Evolutionary conservation across 1,139 yeast species (phyloP).

Genomic region (Casaregolazyma suthepensis): DNA sequence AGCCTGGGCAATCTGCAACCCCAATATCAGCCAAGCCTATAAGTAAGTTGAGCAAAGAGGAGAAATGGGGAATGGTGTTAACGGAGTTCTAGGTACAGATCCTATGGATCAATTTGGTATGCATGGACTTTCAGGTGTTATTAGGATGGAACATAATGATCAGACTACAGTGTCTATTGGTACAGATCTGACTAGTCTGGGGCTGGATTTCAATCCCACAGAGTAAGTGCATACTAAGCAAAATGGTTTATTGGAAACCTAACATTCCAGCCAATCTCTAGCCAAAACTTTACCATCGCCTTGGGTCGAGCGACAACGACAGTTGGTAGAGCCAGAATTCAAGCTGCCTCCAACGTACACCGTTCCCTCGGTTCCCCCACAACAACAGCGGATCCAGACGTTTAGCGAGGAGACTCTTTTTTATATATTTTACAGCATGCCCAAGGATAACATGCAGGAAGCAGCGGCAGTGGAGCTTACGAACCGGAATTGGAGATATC

Average conservation of each 20-base stretch:
- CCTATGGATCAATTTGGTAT: conserved; percentile 54
- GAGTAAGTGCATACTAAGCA: conserved; percentile 19
- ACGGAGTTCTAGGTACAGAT: background rate
- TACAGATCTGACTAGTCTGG: conserved; percentile 69
- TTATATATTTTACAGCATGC: conserved; percentile 89
- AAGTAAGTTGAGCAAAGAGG: background rate
- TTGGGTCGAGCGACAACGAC: conserved; percentile 87
- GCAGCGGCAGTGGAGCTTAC: conserved; percentile 83
- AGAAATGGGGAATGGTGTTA: background rate
- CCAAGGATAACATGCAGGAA: conserved; percentile 90
- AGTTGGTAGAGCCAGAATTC: conserved; percentile 85
- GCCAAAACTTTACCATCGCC: conserved; percentile 81
- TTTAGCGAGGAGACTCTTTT: conserved; percentile 91
- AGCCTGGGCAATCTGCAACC: background rate
- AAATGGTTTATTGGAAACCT: background rate
- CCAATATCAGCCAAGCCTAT: background rate
- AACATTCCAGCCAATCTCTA: conserved; percentile 39
- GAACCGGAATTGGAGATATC: conserved; percentile 93
- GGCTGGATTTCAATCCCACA: conserved; percentile 50
- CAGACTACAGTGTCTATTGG: conserved; percentile 74
- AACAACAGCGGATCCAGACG: conserved; percentile 65
- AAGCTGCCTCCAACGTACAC: conserved; percentile 53
- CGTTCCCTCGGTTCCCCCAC: conserved; percentile 46
- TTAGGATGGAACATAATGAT: conserved; percentile 62
- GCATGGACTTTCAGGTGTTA: conserved; percentile 61